Conservation (phyloP, 2,329 filamentous ascomycete species). For the Ophiostoma tasmaniense region DNA sequence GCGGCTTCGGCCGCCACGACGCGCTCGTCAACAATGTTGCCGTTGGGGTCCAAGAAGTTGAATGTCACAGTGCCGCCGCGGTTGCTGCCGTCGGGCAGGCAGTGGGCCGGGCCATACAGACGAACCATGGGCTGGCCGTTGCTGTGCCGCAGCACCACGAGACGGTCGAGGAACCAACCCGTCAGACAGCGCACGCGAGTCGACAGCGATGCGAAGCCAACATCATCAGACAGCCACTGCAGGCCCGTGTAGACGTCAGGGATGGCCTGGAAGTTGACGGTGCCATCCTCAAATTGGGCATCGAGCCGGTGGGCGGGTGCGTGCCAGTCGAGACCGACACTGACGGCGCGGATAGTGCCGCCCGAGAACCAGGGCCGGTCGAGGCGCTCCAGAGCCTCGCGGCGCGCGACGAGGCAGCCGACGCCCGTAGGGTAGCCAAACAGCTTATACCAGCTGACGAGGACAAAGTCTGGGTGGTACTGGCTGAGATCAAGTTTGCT, state of each 20-base stretch:
- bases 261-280: constrained; percentile 33
- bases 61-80: constrained; percentile 33
- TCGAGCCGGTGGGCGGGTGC: constrained; percentile 23
- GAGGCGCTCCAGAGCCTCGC: constrained; percentile 27
- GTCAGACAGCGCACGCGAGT: constrained; percentile 32
- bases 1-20: constrained; percentile 30
- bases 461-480: constrained; percentile 32
- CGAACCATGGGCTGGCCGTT: constrained; percentile 28
- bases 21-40: constrained; percentile 31
- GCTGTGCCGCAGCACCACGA: constrained; percentile 28
- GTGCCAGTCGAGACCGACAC: constrained; percentile 29
- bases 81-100: constrained; percentile 16
- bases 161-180: constrained; percentile 28
- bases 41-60: constrained; percentile 30
- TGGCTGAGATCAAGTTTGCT: constrained; percentile 28
- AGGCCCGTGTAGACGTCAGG: constrained; percentile 32
- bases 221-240: constrained; percentile 28
- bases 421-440: constrained; percentile 36
- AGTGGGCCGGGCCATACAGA: constrained; percentile 29
- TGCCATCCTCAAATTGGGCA: constrained; percentile 34
- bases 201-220: constrained; percentile 26
- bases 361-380: constrained; percentile 34
- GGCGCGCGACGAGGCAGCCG: constrained; percentile 32
- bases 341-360: constrained; percentile 31
- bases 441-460: constrained; percentile 35